Evolutionary conservation across 2,329 filamentous ascomycete species (phyloP), one percentile per base, ranked within the genome.

Genomic region (Aspergillus pseudonomiae): DNA sequence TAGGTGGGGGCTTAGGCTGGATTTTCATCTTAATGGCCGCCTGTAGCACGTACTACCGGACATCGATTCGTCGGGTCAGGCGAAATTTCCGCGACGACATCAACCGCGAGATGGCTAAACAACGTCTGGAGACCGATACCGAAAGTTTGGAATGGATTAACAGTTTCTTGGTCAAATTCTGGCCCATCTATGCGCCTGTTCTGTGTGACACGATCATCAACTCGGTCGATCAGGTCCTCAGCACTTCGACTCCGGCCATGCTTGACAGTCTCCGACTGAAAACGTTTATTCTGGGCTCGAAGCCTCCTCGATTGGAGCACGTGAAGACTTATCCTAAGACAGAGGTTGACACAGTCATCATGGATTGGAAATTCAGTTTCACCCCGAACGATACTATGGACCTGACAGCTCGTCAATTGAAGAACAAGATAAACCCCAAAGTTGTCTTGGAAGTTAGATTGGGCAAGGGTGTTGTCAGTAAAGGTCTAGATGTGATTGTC

Each of bases 291-390:
- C 86, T 99, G 16, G 95, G 95, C 61, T 94, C 92, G 10, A 99
- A 99, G 80, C 94, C 95, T 32, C 96, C 96, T 6, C 89, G 95
- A 34, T 87, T 99, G 83, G 95, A 99, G 80, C 94, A 98, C 74
- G 95, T 99, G 78, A 98, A 97, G 84, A 97, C 95, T 0, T 97
- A 99, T 72, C 94, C 94, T 63, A 96, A 95, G 78, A 92, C 92
- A 1, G 93, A 97, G 70, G 94, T 97, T 67, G 95, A 99, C 74
- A 89, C 94, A 63, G 93, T 99, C 48, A 87, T 98, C 73, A 99
- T 99, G 95, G 95, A 99, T 77, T 99, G 95, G 95, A 97, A 96
- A 74, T 99, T 99, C 80, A 98, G 94, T 84, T 99, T 99, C 81
- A 98, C 92, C 0, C 95, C 95, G 39, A 98, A 95, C 70, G 96